Evolutionary conservation across 225 moss, liverwort and hornwort genomes (phyloP).

Genomic region (Ulota crispa): DNA sequence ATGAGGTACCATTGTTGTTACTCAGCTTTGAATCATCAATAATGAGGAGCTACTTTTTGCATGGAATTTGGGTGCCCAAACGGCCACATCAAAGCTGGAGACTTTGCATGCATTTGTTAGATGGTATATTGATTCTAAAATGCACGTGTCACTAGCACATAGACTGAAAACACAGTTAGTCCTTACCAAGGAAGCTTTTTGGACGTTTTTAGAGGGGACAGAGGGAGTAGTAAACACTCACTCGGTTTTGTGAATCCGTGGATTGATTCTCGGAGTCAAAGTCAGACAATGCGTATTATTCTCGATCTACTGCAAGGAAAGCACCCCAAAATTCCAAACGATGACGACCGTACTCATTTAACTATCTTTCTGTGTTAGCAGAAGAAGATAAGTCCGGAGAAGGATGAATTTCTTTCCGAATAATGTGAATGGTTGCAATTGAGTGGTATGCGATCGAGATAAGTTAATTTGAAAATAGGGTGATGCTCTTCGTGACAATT

Average conservation of each 20-base stretch:
- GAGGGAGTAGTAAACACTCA: too few relatives aligned
- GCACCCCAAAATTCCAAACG: not conserved
- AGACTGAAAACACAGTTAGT: too few relatives aligned
- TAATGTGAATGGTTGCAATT: not conserved
- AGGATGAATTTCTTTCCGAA: not conserved
- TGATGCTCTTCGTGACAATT: not conserved
- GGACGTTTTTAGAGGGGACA: too few relatives aligned
- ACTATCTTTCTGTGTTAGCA: not conserved
- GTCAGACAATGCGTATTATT: not conserved
- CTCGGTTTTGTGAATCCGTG: not conserved
- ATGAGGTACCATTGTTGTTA: too few relatives aligned
- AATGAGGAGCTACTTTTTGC: too few relatives aligned
- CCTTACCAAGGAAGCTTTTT: too few relatives aligned
- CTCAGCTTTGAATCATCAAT: too few relatives aligned
- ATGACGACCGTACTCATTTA: not conserved
- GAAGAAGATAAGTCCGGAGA: not conserved
- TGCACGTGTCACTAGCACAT: too few relatives aligned
- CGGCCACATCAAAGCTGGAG: too few relatives aligned
- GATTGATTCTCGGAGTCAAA: not conserved
- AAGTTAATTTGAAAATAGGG: not conserved
- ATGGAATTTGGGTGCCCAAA: too few relatives aligned
- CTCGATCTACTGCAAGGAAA: constrained; percentile 9
- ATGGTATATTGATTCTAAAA: too few relatives aligned
- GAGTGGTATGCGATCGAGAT: not conserved
- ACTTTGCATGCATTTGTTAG: too few relatives aligned